Evolutionary conservation across 2,329 filamentous ascomycete genomes (phyloP).

Genomic region (Nothopassalora personata): DNA sequence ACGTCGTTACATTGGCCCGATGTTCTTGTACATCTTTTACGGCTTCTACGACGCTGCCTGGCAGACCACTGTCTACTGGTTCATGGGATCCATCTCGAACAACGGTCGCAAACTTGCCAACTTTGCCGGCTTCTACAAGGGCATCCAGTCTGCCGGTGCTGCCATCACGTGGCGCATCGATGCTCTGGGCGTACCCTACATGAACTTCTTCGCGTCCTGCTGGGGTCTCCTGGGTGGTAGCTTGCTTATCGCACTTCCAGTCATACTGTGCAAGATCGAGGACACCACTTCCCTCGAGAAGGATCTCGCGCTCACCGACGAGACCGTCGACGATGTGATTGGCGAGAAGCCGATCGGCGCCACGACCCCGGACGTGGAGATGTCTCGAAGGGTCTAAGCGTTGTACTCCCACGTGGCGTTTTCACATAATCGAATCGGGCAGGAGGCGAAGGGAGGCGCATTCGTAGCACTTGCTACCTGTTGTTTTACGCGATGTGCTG

Average conservation of each 20-base stretch:
- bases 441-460: conserved; percentile 1
- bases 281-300: conserved; percentile 77
- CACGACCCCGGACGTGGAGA: conserved; percentile 9
- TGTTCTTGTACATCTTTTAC: conserved; percentile 88
- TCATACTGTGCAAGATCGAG: conserved; percentile 73
- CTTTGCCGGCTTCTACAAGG: conserved; percentile 85
- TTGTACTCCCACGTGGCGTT: neutral
- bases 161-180: conserved; percentile 72
- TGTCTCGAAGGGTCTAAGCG: conserved; percentile 9
- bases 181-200: conserved; percentile 56
- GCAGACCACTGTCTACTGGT: conserved; percentile 92
- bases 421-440: neutral
- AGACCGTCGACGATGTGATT: conserved; percentile 67
- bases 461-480: neutral
- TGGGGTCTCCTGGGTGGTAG: conserved; percentile 74
- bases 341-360: conserved; percentile 16
- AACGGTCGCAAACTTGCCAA: conserved; percentile 88
- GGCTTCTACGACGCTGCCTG: conserved; percentile 84
- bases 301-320: conserved; percentile 78
- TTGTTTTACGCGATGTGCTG: neutral
- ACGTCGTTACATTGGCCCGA: conserved; percentile 65
- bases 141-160: conserved; percentile 79
- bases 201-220: conserved; percentile 65
- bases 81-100: conserved; percentile 90
- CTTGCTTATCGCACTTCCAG: conserved; percentile 69